Base-by-base conservation (phyloP, 192 early-diverging fungal genomes). In the Dispira simplex region DNA sequence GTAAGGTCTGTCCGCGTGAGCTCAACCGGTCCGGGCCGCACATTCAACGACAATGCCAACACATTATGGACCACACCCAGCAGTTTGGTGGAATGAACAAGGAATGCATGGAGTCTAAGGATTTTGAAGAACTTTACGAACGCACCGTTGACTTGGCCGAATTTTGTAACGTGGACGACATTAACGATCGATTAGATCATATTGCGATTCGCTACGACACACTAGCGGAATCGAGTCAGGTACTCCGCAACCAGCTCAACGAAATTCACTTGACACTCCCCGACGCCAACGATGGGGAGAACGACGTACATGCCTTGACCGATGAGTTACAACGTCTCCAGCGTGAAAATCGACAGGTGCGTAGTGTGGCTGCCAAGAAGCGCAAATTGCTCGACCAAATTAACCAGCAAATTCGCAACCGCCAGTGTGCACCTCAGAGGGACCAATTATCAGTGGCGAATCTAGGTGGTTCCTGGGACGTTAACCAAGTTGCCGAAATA, bases 91-190 rank as follows among this genome's bases (percentile, higher is more conserved):
- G 46, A 47, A 11, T 13, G 46, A 47, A 57, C 55, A 57, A 57
- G 55, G 12, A 23, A 12, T 6, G 23, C n/a, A 16, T 57, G 27
- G 16, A 21, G 4, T 14, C 55, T 28, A 26, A 14, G 6, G 55
- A 57, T 6, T 57, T 57, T 57, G 55, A 57, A 28, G 55, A 57
- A 14, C 55, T 57, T 28, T 57, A 28, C 55, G 55, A 57, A 21
- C 55, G 55, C 23, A 57, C 55, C 27, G 55, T 57, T 12, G 55
- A 57, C 27, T 23, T 57, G 27, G 55, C 55, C 25, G 55, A 57
- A 23, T 23, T 57, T 13, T 57, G 55, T 23, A 28, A 20, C 20
- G 32, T 57, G 32, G 25, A 21, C 55, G 55, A 57, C 14, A 28
- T 20, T 28, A 28, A 57, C 20, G 55, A 57, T 14, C 55, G 55